Conservation (phyloP, 208 protist genomes). For the Leishmania gerbilli region DNA sequence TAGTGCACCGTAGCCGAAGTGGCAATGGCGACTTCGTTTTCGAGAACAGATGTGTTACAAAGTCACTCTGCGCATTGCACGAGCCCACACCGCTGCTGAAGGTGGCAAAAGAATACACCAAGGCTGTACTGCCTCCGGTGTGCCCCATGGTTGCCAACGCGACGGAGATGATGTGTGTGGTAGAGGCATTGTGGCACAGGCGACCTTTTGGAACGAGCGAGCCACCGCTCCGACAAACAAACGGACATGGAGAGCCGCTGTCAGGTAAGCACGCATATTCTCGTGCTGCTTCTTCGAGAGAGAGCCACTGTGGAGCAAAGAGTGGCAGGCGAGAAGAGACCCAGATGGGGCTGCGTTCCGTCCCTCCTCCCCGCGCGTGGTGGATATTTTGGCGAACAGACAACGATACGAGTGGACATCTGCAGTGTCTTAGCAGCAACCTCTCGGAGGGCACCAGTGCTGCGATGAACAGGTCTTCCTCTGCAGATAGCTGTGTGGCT, state of each 20-base stretch:
- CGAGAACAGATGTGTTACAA: background rate
- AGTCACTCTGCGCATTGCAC: background rate
- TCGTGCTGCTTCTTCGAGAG: background rate
- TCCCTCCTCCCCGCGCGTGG: background rate
- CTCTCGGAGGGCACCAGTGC: background rate
- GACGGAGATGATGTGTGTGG: background rate
- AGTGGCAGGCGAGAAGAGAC: background rate
- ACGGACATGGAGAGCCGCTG: background rate
- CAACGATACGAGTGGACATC: background rate
- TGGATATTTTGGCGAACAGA: background rate
- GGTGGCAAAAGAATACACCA: background rate
- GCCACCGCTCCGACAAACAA: background rate
- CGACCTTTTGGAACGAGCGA: background rate
- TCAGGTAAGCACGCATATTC: background rate
- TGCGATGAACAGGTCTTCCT: background rate
- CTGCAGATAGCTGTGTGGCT: background rate
- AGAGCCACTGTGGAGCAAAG: background rate
- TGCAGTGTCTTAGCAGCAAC: background rate
- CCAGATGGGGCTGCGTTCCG: too few relatives aligned
- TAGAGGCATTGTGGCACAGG: background rate
- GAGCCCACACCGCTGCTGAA: background rate
- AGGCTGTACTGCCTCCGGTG: background rate
- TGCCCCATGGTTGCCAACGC: background rate
- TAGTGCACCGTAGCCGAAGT: background rate
- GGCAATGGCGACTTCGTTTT: background rate